These are phyloP conservation scores for Phytophthora pluvialis DNA, from an alignment of 352 stramenopile genomes.

Conservation along the genomic window DNA sequence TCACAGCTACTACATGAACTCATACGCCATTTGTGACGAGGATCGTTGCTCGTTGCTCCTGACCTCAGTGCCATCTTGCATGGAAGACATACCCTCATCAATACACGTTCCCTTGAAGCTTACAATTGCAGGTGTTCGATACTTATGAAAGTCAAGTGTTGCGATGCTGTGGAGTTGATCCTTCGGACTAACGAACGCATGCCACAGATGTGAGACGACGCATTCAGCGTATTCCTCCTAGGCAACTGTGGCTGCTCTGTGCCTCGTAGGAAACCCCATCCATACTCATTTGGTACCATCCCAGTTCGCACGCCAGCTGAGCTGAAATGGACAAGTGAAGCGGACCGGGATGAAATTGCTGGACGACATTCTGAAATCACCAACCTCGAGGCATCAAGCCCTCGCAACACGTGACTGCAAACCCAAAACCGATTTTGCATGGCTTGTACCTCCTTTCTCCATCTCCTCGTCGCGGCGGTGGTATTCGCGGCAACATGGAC, in stretches of 20 bases:
- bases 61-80: not conserved
- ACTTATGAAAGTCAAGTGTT: too few species aligned
- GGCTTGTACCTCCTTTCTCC: not conserved
- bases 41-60: not conserved
- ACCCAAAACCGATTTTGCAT: not conserved
- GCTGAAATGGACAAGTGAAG: not conserved
- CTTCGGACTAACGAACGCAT: not conserved
- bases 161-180: not conserved
- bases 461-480: constrained; percentile 1
- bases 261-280: too few species aligned
- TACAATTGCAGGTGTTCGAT: too few species aligned
- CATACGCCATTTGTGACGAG: not conserved
- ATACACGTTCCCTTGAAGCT: not conserved
- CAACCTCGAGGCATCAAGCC: constrained; percentile 1
- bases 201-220: not conserved
- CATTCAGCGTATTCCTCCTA: too few species aligned
- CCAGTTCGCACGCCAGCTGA: constrained; percentile 2
- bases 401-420: not conserved
- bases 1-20: not conserved
- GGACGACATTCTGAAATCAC: constrained; percentile 16
- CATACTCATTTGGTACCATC: constrained; percentile 6
- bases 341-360: not conserved
- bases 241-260: too few species aligned
- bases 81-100: not conserved
- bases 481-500: constrained; percentile 3